These are phyloP conservation scores for Nymphaea colorata DNA, from an alignment of 164 flowering plant species.

Conservation along the genomic window DNA sequence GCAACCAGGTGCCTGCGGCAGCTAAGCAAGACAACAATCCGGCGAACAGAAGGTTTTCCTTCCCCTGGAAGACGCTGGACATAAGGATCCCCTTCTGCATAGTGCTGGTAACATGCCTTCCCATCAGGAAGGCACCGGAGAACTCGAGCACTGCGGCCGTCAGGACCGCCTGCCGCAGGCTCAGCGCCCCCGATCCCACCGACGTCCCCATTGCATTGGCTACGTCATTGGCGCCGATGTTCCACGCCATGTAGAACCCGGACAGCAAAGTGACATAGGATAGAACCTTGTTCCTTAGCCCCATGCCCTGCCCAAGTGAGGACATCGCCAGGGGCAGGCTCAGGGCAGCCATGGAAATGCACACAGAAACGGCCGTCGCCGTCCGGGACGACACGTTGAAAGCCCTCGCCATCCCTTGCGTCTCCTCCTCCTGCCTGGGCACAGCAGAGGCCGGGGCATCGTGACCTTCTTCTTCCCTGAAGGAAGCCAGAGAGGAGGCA, in stretches of 20 bases:
- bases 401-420: constrained; percentile 68
- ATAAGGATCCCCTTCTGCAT: constrained; percentile 97
- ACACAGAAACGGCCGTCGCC: constrained; percentile 50
- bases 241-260: constrained; percentile 98
- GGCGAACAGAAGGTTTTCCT: constrained; percentile 68
- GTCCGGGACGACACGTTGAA: constrained; percentile 60
- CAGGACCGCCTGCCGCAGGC: constrained; percentile 78
- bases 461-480: constrained; percentile 2
- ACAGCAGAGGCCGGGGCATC: constrained; percentile 15
- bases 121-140: constrained; percentile 90
- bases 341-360: constrained; percentile 61
- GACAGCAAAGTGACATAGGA: constrained; percentile 63
- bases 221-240: constrained; percentile 95
- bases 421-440: too few species aligned
- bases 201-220: constrained; percentile 99
- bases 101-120: constrained; percentile 85
- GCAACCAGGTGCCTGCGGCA: constrained; percentile 98
- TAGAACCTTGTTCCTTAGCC: constrained; percentile 45
- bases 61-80: constrained; percentile 83
- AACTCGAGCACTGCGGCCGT: constrained; percentile 88
- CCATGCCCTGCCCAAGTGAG: constrained; percentile 43
- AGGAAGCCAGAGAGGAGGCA: background rate
- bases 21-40: constrained; percentile 92
- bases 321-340: constrained; percentile 46
- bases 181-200: constrained; percentile 87